Conservation (phyloP, 257 asterid genomes). For the Solanum commersonii region DNA sequence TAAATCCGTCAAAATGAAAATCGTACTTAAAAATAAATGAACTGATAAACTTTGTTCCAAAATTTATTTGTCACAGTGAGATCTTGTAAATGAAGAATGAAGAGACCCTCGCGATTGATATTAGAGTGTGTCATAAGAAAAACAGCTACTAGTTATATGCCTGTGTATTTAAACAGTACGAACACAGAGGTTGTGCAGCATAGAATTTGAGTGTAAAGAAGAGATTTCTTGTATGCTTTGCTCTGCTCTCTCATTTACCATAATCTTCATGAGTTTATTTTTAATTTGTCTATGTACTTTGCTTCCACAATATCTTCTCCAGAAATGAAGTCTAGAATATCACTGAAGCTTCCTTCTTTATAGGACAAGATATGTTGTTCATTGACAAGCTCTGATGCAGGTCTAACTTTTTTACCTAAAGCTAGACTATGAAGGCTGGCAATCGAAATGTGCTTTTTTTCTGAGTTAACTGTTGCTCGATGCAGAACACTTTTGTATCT, state of each 20-base stretch:
- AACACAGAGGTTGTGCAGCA: background rate
- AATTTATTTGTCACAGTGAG: background rate
- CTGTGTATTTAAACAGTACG: background rate
- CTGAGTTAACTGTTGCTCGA: slow-evolving; percentile 18
- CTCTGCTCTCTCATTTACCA: background rate
- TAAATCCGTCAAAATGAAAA: background rate
- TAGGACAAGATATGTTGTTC: background rate
- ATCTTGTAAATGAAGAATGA: background rate
- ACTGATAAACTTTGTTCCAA: background rate
- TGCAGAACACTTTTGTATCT: slow-evolving; percentile 39
- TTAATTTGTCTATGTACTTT: background rate
- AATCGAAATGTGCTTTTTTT: background rate
- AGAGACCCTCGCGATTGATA: background rate
- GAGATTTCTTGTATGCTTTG: background rate
- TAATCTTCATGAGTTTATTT: background rate
- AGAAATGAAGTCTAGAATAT: background rate
- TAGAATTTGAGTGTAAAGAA: background rate
- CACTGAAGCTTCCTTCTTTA: background rate
- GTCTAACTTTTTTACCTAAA: background rate
- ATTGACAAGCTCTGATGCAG: background rate
- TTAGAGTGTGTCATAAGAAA: background rate
- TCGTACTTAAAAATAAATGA: background rate
- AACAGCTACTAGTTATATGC: background rate
- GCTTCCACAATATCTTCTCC: background rate
- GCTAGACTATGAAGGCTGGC: background rate